phyloP scores from a whole-genome alignment of 2,329 filamentous ascomycete species.

The Exophiala calicioides region DNA sequence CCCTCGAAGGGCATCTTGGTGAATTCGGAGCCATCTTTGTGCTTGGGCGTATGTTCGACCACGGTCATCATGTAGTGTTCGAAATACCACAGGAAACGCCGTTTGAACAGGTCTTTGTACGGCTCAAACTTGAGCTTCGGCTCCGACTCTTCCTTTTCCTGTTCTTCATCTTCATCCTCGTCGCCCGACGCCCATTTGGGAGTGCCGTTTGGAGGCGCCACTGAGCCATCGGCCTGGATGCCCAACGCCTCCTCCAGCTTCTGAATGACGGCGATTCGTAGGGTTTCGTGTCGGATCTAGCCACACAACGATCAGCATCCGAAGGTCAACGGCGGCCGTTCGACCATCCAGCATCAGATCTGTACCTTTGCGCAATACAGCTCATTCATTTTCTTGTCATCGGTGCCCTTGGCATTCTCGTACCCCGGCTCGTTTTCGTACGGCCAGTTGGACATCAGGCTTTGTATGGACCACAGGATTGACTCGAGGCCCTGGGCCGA shows the following conservation, averaged over 20 bases:
- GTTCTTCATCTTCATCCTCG: slow-evolving; percentile 38
- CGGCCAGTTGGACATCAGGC: slow-evolving; percentile 87
- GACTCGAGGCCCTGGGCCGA: slow-evolving; percentile 94
- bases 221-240: slow-evolving; percentile 57
- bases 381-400: slow-evolving; percentile 72
- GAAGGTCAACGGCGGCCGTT: no score
- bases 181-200: slow-evolving; percentile 31
- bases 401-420: slow-evolving; percentile 68
- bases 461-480: slow-evolving; percentile 92
- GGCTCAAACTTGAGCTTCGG: slow-evolving; percentile 70
- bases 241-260: slow-evolving; percentile 77
- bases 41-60: slow-evolving; percentile 61
- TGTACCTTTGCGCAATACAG: slow-evolving; percentile 76
- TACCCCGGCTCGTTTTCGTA: slow-evolving; percentile 97
- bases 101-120: slow-evolving; percentile 87
- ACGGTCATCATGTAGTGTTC: slow-evolving; percentile 78
- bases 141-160: slow-evolving; percentile 53
- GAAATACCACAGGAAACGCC: slow-evolving; percentile 93
- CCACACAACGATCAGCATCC: neutral
- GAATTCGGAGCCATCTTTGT: slow-evolving; percentile 66
- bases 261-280: slow-evolving; percentile 83
- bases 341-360: neutral
- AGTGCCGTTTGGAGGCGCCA: slow-evolving; percentile 30
- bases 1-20: slow-evolving; percentile 86
- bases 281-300: slow-evolving; percentile 85